phyloP scores from a whole-genome alignment of 495 filamentous ascomycete species.

The Talaromyces thailandensis region DNA sequence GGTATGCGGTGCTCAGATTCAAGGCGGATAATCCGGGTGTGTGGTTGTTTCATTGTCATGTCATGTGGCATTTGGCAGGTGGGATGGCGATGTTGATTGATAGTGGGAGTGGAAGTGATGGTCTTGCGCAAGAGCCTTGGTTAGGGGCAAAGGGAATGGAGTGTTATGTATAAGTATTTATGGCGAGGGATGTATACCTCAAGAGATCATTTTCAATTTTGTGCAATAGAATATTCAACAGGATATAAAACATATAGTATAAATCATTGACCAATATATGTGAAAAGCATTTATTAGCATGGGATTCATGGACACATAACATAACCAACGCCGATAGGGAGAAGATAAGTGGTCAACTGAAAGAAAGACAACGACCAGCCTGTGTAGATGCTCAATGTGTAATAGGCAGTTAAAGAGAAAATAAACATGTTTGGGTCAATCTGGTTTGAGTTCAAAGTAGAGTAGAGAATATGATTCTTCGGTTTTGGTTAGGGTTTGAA shows the following conservation, averaged over 20 bases:
- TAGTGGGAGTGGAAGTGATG: constrained; percentile 1
- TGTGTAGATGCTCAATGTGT: neutral
- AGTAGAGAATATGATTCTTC: neutral
- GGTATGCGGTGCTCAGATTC: constrained; percentile 56
- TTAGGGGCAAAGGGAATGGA: neutral
- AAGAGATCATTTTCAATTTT: neutral
- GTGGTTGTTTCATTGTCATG: constrained; percentile 54
- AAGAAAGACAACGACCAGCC: neutral
- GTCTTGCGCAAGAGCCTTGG: neutral
- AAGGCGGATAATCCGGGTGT: constrained; percentile 56
- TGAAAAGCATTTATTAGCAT: neutral
- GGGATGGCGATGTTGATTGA: constrained; percentile 38
- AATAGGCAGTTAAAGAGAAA: neutral
- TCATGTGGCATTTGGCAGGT: constrained; percentile 53
- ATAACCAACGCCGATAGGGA: neutral
- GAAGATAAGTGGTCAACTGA: no score
- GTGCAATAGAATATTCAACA: neutral
- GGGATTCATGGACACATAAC: neutral
- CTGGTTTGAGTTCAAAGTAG: neutral
- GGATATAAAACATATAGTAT: neutral
- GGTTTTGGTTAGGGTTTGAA: neutral
- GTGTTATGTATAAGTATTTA: neutral
- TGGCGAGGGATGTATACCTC: neutral
- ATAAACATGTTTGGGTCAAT: neutral
- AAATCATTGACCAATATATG: neutral